A percentile compares a stretch with the other conserved stretches of the same genome.
Conservation (phyloP, 2,329 filamentous ascomycete genomes). For the Arthroderma sp. region DNA sequence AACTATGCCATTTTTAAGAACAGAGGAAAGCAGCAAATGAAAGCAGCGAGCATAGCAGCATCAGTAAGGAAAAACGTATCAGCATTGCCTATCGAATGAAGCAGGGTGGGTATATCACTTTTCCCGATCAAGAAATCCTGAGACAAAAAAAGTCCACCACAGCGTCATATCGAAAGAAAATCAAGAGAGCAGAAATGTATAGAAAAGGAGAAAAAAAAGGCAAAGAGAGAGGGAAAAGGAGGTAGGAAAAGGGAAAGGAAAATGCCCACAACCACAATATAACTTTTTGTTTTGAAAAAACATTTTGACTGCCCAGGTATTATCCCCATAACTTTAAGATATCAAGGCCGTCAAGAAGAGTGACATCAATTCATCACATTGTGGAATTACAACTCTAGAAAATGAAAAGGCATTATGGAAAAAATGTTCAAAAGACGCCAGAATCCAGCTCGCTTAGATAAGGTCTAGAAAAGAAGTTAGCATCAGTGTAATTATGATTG, state of each 20-base stretch:
- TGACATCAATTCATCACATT: conserved; percentile 5
- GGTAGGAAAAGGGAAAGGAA: conserved; percentile 2
- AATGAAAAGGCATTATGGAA: conserved; percentile 2
- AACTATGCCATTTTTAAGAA: no score
- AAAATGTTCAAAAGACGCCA: conserved; percentile 1
- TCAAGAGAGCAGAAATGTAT: background rate
- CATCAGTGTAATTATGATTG: conserved; percentile 4
- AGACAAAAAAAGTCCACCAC: no score
- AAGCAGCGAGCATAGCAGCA: no score
- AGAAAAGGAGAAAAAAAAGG: background rate
- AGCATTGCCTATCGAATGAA: no score
- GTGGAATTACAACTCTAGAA: conserved; percentile 4
- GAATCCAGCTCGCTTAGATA: conserved; percentile 22
- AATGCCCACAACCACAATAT: conserved; percentile 5
- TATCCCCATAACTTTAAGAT: conserved; percentile 8
- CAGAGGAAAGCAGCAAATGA: no score
- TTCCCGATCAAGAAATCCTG: no score
- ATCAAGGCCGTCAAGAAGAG: conserved; percentile 4
- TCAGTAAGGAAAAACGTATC: no score
- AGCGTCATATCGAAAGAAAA: background rate
- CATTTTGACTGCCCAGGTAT: conserved; percentile 7
- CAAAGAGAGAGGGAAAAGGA: background rate
- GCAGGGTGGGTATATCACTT: no score
- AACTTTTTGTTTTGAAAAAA: conserved; percentile 9
- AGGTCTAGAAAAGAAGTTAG: conserved; percentile 20